Conservation (phyloP, 2,329 filamentous ascomycete species). For the Apiospora malaysiana region DNA sequence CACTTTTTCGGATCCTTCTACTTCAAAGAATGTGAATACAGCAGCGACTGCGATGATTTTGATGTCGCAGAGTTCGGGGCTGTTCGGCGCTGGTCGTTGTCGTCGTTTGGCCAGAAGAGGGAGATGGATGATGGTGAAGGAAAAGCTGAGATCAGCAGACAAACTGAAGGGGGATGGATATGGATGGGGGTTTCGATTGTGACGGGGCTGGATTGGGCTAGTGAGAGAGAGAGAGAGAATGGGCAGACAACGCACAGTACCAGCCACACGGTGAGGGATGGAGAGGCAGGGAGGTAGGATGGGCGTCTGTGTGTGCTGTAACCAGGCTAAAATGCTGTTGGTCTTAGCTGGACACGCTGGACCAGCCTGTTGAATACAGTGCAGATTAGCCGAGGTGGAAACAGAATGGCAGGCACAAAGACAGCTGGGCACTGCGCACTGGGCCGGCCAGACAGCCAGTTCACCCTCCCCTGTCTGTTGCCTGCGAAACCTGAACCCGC, state of each 20-base stretch:
- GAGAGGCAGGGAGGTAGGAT: not conserved
- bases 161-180: conserved; percentile 8
- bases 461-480: not conserved
- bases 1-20: conserved; percentile 1
- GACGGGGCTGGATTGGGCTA: conserved; percentile 13
- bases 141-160: conserved; percentile 11
- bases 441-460: not conserved
- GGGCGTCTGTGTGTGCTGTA: conserved; percentile 1
- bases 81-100: conserved; percentile 20
- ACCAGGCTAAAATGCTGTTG: not conserved
- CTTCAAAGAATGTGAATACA: conserved; percentile 3
- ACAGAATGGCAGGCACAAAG: not conserved
- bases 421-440: not conserved
- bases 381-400: not conserved
- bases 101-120: conserved; percentile 16
- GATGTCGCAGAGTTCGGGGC: conserved; percentile 20
- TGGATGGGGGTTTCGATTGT: conserved; percentile 12
- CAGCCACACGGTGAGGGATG: not conserved
- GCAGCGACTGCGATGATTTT: conserved; percentile 18
- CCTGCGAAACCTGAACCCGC: conserved; percentile 20
- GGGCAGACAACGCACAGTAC: not conserved
- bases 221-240: not conserved
- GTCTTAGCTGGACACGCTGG: not conserved
- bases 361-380: not conserved
- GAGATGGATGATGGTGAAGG: conserved; percentile 21